Evolutionary conservation across 1,284 basidiomycete species (phyloP).

Genomic region (Cutaneotrichosporon cutaneum): DNA sequence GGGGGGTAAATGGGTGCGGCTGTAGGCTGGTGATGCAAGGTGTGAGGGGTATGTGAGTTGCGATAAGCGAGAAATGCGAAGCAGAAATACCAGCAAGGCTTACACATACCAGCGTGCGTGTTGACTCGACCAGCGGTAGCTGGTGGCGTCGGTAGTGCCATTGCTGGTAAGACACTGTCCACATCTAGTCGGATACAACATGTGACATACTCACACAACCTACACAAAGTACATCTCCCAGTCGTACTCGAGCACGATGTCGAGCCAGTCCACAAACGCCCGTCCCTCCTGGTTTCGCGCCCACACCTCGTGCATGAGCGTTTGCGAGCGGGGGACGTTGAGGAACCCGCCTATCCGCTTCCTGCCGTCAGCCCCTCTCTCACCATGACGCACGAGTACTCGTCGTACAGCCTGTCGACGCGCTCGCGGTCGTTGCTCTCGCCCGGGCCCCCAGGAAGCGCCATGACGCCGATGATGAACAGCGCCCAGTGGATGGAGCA

Average conservation of each 20-base stretch:
- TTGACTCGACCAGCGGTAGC: too few species aligned
- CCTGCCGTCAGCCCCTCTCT: not conserved
- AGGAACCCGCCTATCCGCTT: not conserved
- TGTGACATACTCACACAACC: not conserved
- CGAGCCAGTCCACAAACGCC: conserved; percentile 6
- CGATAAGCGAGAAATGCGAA: too few species aligned
- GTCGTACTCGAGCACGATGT: conserved; percentile 5
- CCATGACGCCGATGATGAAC: not conserved
- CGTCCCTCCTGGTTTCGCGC: conserved; percentile 1
- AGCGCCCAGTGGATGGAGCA: conserved; percentile 3
- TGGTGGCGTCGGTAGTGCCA: too few species aligned
- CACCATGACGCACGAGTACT: not conserved
- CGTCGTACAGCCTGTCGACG: not conserved
- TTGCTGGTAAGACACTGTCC: too few species aligned
- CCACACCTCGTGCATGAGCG: conserved; percentile 2
- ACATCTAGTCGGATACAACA: too few species aligned
- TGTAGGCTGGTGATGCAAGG: not conserved
- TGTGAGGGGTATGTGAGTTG: not conserved
- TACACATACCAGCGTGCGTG: too few species aligned
- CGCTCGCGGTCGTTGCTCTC: conserved; percentile 2
- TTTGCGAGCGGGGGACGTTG: not conserved
- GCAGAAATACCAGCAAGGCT: too few species aligned
- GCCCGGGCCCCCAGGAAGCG: not conserved
- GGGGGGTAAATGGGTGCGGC: too few species aligned
- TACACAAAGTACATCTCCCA: conserved; percentile 6